Evolutionary conservation across 1,284 basidiomycete species (phyloP), one percentile per base, ranked within the genome.

Genomic region (Trametes sp.): DNA sequence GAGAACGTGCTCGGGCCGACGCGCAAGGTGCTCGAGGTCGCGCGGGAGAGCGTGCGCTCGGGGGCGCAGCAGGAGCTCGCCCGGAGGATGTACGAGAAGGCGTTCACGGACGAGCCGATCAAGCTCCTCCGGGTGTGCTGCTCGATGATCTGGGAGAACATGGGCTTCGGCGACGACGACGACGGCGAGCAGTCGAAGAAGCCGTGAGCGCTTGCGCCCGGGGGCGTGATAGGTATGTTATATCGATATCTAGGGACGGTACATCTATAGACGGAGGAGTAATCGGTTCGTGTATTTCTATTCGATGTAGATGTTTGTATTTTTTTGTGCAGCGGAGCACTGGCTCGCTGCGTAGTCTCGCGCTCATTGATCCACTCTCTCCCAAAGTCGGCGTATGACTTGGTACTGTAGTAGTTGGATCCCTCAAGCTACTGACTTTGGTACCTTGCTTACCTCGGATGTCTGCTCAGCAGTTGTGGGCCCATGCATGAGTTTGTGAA

Each of bases 1-100:
- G 53, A 42, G 24, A 73, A 69, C 24, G 66, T 74, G n/a, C 71
- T 78, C 42, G 71, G 69, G 19, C 77, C 76, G 10, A 71, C 74
- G 14, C 55, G 60, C 36, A 65, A 65, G 52, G 53, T 75, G n/a
- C 70, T 77, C 11, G 60, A 26, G 4, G 61, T 72, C 51, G 70
- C 73, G 28, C 70, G 63, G 4, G 67, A 72, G n/a, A 73, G 65
- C 29, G 54, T 77, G 8, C 50, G 58, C 13, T 69, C 69, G 0
- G 76, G 76, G 9, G 64, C 69, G 24, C 74, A 75, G 61, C 28
- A 33, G 33, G 64, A 71, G 57, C 67, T 78, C 28, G 70, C 67
- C 13, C 53, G 59, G 23, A 70, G 71, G 23, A 62, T 76, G 41
- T 71, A 66, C 68, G 74, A 75, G 60, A 76, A 75, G 57, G 71